A percentile compares a stretch with the other conserved stretches of the same genome.
These are phyloP conservation scores for Cyberlindnera petersonii DNA, from an alignment of 805 yeast genomes.

Conservation along the genomic window DNA sequence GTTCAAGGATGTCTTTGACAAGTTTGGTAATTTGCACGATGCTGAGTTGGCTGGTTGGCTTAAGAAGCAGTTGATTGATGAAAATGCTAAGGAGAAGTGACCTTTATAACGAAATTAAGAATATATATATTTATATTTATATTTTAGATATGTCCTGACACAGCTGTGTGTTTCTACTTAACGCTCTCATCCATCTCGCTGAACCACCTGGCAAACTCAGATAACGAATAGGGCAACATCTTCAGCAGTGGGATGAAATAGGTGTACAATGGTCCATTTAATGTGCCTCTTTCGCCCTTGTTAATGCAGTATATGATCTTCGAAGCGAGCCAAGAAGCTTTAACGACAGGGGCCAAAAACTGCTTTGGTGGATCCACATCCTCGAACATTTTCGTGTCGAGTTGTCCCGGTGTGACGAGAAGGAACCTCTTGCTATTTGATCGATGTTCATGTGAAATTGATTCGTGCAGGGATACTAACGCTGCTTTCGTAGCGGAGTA, in stretches of 20 bases:
- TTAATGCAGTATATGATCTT: conserved; percentile 51
- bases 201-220: conserved; percentile 36
- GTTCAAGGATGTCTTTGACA: conserved; percentile 34
- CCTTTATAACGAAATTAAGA: conserved; percentile 5
- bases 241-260: conserved; percentile 64
- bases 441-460: conserved; percentile 67
- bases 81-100: conserved; percentile 35
- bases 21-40: conserved; percentile 41
- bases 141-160: neutral
- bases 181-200: conserved; percentile 62
- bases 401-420: conserved; percentile 80
- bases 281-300: conserved; percentile 64
- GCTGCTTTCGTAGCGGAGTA: conserved; percentile 91
- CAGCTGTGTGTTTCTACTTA: neutral
- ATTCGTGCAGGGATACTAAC: conserved; percentile 76
- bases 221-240: conserved; percentile 61
- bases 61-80: conserved; percentile 32
- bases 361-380: conserved; percentile 72
- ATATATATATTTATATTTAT: neutral
- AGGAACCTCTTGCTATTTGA: conserved; percentile 62
- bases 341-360: conserved; percentile 73
- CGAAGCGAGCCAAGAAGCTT: conserved; percentile 53
- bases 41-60: conserved; percentile 37
- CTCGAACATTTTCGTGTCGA: conserved; percentile 70
- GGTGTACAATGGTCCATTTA: conserved; percentile 72